Percentiles rank a stretch among this genome's conserved stretches.
Conservation (phyloP, 805 yeast species). For the Wickerhamiella australiensis region DNA sequence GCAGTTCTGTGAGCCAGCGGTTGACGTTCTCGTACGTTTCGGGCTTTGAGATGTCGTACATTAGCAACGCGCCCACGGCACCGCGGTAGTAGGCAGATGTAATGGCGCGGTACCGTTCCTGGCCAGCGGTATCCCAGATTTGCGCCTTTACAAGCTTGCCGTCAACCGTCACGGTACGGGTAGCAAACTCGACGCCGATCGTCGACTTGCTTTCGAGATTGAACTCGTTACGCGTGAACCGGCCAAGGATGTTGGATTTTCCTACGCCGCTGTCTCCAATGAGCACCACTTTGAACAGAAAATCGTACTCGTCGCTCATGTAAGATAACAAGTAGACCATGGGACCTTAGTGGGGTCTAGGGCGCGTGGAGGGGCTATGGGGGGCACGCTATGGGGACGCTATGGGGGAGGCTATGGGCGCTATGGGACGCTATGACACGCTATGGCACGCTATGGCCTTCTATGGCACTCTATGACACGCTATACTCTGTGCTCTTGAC, state of each 20-base stretch:
- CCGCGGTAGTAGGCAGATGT: constrained; percentile 96
- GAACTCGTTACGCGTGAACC: constrained; percentile 93
- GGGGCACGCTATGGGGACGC: background rate
- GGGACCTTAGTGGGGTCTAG: background rate
- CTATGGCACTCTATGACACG: too few species aligned
- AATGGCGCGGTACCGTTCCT: constrained; percentile 95
- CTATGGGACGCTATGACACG: too few species aligned
- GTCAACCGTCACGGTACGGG: constrained; percentile 86
- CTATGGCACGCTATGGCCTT: too few species aligned
- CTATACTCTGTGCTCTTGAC: too few species aligned
- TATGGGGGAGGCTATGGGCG: too few species aligned
- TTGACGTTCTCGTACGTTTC: constrained; percentile 79
- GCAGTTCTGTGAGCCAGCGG: constrained; percentile 88
- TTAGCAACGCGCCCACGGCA: constrained; percentile 93
- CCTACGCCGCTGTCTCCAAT: constrained; percentile 98
- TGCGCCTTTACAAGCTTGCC: constrained; percentile 94
- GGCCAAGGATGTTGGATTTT: constrained; percentile 80
- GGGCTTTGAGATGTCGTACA: constrained; percentile 90
- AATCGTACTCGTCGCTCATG: constrained; percentile 72
- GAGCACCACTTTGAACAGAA: constrained; percentile 83
- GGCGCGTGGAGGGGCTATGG: background rate
- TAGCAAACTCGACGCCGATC: constrained; percentile 96
- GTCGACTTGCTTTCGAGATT: constrained; percentile 89
- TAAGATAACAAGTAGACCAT: constrained; percentile 7
- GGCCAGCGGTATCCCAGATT: constrained; percentile 99